Percentiles rank a stretch among this genome's conserved stretches.
Evolutionary conservation across 2,329 filamentous ascomycete genomes (phyloP).

Genomic region (Emericellopsis cladophorae): DNA sequence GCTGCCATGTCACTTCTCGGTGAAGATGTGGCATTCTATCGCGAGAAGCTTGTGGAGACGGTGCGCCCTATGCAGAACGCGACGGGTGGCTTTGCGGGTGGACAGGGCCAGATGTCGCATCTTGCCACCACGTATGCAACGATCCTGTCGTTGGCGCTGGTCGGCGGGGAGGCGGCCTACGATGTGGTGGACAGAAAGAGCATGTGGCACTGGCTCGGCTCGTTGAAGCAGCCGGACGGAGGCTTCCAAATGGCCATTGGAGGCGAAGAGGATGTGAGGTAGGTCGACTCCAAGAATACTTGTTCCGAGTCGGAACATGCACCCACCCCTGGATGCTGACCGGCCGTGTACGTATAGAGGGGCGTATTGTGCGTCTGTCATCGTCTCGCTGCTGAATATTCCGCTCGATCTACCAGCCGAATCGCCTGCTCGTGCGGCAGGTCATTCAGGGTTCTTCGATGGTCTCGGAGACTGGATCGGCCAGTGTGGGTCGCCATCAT

Average conservation of each 20-base stretch:
- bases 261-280: slow-evolving; percentile 88
- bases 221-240: slow-evolving; percentile 74
- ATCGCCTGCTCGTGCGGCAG: slow-evolving; percentile 52
- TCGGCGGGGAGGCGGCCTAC: slow-evolving; percentile 63
- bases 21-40: slow-evolving; percentile 57
- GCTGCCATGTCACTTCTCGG: slow-evolving; percentile 64
- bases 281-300: slow-evolving; percentile 15
- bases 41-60: slow-evolving; percentile 59
- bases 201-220: slow-evolving; percentile 86
- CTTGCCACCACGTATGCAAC: slow-evolving; percentile 81
- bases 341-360: slow-evolving; percentile 41
- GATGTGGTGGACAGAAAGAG: slow-evolving; percentile 65
- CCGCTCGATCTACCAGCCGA: slow-evolving; percentile 67
- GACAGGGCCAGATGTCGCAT: slow-evolving; percentile 83
- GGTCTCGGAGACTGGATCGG: slow-evolving; percentile 70
- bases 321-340: slow-evolving; percentile 1
- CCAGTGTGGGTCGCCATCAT: slow-evolving; percentile 46
- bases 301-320: background rate
- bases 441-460: slow-evolving; percentile 53
- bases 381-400: slow-evolving; percentile 72
- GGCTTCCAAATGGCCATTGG: slow-evolving; percentile 80
- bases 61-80: slow-evolving; percentile 72
- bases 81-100: slow-evolving; percentile 80
- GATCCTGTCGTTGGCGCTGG: slow-evolving; percentile 64
- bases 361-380: slow-evolving; percentile 80